Conservation (phyloP, 345 rosid species). For the Firmiana major region DNA sequence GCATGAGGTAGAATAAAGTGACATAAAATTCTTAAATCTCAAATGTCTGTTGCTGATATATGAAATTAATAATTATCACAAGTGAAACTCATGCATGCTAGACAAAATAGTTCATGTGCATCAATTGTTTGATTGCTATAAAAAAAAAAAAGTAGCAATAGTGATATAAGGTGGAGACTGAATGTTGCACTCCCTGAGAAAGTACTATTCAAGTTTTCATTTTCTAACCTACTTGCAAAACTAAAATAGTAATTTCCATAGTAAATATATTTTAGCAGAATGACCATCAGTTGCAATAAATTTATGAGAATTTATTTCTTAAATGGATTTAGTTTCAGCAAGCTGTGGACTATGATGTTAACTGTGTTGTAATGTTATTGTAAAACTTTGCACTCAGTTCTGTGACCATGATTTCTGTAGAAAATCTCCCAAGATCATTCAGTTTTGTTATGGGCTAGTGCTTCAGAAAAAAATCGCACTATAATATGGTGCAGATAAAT, state of each 20-base stretch:
- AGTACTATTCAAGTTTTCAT: not conserved
- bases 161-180: not conserved
- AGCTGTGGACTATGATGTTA: not conserved
- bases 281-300: not conserved
- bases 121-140: not conserved
- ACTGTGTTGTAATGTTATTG: not conserved
- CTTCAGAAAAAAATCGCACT: not conserved
- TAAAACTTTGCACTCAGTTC: not conserved
- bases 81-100: not conserved
- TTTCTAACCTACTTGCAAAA: not conserved
- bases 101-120: not conserved
- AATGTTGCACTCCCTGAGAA: not conserved
- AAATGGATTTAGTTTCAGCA: not conserved
- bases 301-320: not conserved
- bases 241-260: not conserved
- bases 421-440: not conserved
- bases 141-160: not conserved
- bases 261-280: not conserved
- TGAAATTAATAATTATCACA: not conserved
- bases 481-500: conserved; percentile 2
- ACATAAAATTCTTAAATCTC: not conserved
- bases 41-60: not conserved
- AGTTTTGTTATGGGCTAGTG: not conserved
- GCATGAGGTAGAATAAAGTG: not conserved
- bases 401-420: not conserved